phyloP scores from a whole-genome alignment of 2,329 filamentous ascomycete genomes.

The Cephalotrichum gorgonifer region DNA sequence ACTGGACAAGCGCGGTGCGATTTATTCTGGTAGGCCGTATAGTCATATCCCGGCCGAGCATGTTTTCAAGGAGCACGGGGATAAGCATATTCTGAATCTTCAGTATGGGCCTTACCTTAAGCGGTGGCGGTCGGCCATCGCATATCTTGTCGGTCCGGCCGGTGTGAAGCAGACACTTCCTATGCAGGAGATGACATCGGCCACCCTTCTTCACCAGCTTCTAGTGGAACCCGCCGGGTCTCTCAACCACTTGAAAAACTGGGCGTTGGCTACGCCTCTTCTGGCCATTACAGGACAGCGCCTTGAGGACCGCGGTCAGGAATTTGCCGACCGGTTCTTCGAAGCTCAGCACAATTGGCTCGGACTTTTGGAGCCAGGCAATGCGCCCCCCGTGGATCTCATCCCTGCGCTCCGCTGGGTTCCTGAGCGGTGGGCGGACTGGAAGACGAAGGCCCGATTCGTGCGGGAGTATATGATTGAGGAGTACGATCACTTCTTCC shows the following conservation, averaged over 20 bases:
- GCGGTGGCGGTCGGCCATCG: slow-evolving; percentile 10
- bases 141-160: slow-evolving; percentile 12
- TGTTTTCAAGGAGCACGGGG: slow-evolving; percentile 10
- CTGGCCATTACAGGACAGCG: slow-evolving; percentile 13
- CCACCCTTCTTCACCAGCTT: slow-evolving; percentile 10
- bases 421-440: slow-evolving; percentile 12
- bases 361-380: slow-evolving; percentile 14
- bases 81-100: slow-evolving; percentile 13
- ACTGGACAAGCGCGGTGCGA: slow-evolving; percentile 22
- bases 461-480: slow-evolving; percentile 12
- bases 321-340: slow-evolving; percentile 11
- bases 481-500: slow-evolving; percentile 3
- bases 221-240: slow-evolving; percentile 8
- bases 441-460: slow-evolving; percentile 12
- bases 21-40: slow-evolving; percentile 26
- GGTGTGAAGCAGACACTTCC: slow-evolving; percentile 10
- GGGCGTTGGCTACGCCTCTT: slow-evolving; percentile 15
- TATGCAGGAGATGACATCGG: slow-evolving; percentile 12
- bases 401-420: slow-evolving; percentile 13
- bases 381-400: slow-evolving; percentile 16
- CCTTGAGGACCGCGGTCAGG: slow-evolving; percentile 7
- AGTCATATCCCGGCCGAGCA: slow-evolving; percentile 17
- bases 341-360: slow-evolving; percentile 13
- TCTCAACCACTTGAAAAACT: slow-evolving; percentile 12
- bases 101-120: slow-evolving; percentile 12